Evolutionary conservation across 176 grass and related monocot genomes (phyloP), one percentile per base, ranked within the genome.

Genomic region (Canna indica): DNA sequence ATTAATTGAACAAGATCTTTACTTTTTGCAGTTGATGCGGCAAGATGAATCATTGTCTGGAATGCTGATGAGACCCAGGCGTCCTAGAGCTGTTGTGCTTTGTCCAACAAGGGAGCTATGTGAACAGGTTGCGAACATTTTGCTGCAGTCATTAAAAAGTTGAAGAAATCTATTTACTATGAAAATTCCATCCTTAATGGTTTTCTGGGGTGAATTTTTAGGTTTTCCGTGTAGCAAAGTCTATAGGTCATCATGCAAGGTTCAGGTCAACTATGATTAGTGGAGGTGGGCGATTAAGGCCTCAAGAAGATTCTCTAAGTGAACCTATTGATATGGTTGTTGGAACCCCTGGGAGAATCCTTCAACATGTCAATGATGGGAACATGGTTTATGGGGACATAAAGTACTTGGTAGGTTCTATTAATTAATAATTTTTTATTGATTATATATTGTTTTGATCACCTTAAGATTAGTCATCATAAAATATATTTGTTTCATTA

Each of bases 371-470:
- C 56, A 73, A 97, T 71, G 93, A 97, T 36, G 93, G 93, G 7
- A 97, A 97, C 69, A 87, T 97, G 28, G 88, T 92, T 75, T 97
- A 90, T 3, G 93, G 93, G 62, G 93, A 97, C 76, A 97, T 97
- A 48, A 97, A 92, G 61, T 97, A 92, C 60, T 80, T 97, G 88
- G 88, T 97, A 67, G 71, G 93, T 73, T 73, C 45, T 70, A 30
- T 36, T 65, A 67, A 33, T 80, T 14, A n/a, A 66, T 30, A 20
- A 17, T 5, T 11, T 48, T 70, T 18, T 3, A 3, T 47, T 47
- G 41, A 28, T 69, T 35, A n/a, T 29, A 15, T 69, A 8, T 31
- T 29, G 32, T 46, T 16, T 45, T 42, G 36, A 68, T 35, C n/a
- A 25, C 11, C 2, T 29, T 62, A 4, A n/a, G n/a, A n/a, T n/a